Base-by-base conservation (phyloP, 805 yeast genomes). In the Candida glaebosa region DNA sequence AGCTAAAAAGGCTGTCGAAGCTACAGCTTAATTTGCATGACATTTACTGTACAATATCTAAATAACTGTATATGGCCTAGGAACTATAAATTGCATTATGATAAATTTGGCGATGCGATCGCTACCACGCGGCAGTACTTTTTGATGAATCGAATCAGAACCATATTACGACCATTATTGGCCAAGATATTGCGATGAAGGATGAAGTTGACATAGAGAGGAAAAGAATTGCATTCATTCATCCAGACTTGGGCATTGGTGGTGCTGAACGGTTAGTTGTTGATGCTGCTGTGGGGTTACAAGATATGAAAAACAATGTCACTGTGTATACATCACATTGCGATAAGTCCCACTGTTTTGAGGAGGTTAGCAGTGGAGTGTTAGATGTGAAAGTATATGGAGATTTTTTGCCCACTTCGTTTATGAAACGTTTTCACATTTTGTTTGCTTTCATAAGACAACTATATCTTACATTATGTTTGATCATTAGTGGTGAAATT, bases 211-310 rank as follows among this genome's bases (percentile, higher is more conserved):
- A 22, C 12, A 9, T 12, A 12, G 18, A 39, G 28, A 4, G 37
- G 19, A 51, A 43, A 73, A 79, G 71, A 45, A 74, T 91, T 26
- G 96, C 96, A 1, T 87, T 93, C 52, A 65, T 93, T 3, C 99
- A 93, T 57, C 99, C 99, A 0, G 99, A 93, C 64, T 67, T 93
- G 40, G 99, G 99, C 0, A 91, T 91, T 43, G 99, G 85, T 4
- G 99, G 99, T 3, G 99, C 99, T 1, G 99, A 93, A 58, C 73
- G 99, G 44, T 73, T 95, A n/a, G 89, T 93, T 2, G 96, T 93
- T 1, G 99, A 93, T 63, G 89, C 95, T 2, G 99, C 98, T 0
- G 69, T 88, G 3, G 96, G 96, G 0, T 65, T 93, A 19, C 88
- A 91, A 55, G 72, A 78, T 2, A 61, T 70, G 22, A 81, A 82